Evolutionary conservation across 352 stramenopile genomes (phyloP), one percentile per base, ranked within the genome.

Genomic region (Globisporangium paddicum): DNA sequence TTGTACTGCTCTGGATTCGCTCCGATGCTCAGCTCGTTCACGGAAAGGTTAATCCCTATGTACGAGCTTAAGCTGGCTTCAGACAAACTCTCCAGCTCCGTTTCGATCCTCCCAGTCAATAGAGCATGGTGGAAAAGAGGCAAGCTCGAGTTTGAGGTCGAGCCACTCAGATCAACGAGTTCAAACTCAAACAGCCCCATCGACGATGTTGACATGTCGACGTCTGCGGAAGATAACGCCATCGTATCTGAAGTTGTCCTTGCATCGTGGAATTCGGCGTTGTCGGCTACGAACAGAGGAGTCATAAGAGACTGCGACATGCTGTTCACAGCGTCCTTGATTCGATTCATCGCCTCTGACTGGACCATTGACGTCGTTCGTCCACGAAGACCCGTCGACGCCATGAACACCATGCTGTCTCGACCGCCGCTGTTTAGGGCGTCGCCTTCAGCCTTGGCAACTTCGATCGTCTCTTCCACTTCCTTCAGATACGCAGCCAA

Each of bases 201-300:
- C 7, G 74, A 80, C 7, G 76, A 86, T 10, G 66, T 78, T 8
- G 81, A 82, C 70, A 87, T 79, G 55, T 87, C 81, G 5, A 55
- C 59, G 52, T 69, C 67, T 54, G 80, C 67, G 13, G 41, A 45
- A 41, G 62, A 44, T 26, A 55, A 30, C 62, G 63, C 71, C 59
- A 65, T 68, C 10, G 60, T 54, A 38, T 79, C 71, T 3, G 67
- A 69, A 6, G 72, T 68, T 44, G 75, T 73, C 58, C 82, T 62
- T 8, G 86, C 86, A 58, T 95, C 86, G 68, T 92, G 83, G 59
- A 95, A 95, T 61, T 91, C 82, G 14, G 86, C 86, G 62, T 95
- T 71, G 34, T 95, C 86, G n/a, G 79, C 74, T 52, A 72, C 75
- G 58, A 95, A 92, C 16, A 95, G 62, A 37, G 86, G 77, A 19